These are phyloP conservation scores for Metschnikowia shivogae DNA, from an alignment of 805 yeast genomes.

Conservation along the genomic window DNA sequence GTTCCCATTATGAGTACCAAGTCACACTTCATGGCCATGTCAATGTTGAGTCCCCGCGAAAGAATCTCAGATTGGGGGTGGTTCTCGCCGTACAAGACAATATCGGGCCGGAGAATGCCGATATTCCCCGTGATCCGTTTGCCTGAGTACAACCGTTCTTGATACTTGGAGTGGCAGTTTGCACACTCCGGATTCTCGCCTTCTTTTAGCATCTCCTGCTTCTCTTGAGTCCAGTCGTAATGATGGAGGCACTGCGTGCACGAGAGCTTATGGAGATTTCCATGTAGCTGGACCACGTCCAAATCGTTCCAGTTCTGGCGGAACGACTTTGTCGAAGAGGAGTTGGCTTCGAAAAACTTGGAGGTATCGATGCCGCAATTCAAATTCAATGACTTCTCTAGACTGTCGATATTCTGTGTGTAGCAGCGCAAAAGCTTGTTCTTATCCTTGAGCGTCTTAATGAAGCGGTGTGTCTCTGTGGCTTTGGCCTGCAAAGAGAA, in stretches of 20 bases:
- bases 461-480: conserved; percentile 79
- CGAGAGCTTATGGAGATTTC: conserved; percentile 70
- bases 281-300: conserved; percentile 88
- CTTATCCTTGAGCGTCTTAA: conserved; percentile 54
- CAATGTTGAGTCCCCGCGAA: conserved; percentile 64
- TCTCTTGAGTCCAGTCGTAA: conserved; percentile 59
- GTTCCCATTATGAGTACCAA: conserved; percentile 88
- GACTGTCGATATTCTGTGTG: conserved; percentile 91
- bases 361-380: conserved; percentile 48
- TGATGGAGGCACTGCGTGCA: conserved; percentile 68
- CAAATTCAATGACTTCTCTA: conserved; percentile 66
- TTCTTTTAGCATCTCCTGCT: conserved; percentile 42
- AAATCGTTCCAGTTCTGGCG: conserved; percentile 53
- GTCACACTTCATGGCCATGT: conserved; percentile 67
- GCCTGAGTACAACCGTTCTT: conserved; percentile 59
- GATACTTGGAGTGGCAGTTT: conserved; percentile 53
- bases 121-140: conserved; percentile 66
- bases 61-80: conserved; percentile 85
- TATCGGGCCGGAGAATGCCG: conserved; percentile 82
- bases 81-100: conserved; percentile 89
- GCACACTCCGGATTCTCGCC: conserved; percentile 81
- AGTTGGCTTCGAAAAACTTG: conserved; percentile 23
- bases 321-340: conserved; percentile 19
- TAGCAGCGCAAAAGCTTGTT: conserved; percentile 77
- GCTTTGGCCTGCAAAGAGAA: conserved; percentile 67